Conservation (phyloP, 805 yeast species). For the Saccharomycopsis amapae region DNA sequence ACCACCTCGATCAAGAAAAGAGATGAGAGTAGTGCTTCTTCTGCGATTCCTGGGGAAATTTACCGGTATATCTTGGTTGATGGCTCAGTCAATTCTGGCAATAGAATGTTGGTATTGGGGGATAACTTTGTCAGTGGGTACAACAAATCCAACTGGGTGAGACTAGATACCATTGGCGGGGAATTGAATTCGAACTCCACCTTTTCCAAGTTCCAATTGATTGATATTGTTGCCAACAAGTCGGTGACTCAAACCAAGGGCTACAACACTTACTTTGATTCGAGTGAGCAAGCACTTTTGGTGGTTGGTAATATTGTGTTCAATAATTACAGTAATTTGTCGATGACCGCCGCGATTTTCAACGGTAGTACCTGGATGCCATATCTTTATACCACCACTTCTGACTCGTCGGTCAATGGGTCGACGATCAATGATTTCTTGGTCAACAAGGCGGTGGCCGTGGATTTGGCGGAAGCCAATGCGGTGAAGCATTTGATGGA, state of each 20-base stretch:
- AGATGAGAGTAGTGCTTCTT: conserved; percentile 25
- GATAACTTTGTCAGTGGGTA: conserved; percentile 31
- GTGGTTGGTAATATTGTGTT: conserved; percentile 52
- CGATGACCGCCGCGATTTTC: conserved; percentile 45
- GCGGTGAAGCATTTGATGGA: conserved; percentile 26
- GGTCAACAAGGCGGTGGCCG: conserved; percentile 33
- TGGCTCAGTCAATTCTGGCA: conserved; percentile 21
- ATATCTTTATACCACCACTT: conserved; percentile 38
- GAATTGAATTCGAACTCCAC: conserved; percentile 12
- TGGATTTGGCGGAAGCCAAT: conserved; percentile 16
- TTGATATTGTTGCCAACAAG: conserved; percentile 26
- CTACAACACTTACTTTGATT: conserved; percentile 32
- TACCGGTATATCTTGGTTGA: conserved; percentile 42
- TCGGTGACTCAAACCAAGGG: conserved; percentile 25
- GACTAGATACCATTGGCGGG: conserved; percentile 14
- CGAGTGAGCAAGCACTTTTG: conserved; percentile 38
- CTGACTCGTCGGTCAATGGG: conserved; percentile 23
- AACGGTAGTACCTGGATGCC: conserved; percentile 69
- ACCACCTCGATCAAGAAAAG: conserved; percentile 8
- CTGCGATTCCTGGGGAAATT: conserved; percentile 32
- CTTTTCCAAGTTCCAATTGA: conserved; percentile 24
- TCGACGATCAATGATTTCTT: conserved; percentile 29
- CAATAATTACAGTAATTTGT: conserved; percentile 45
- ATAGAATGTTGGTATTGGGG: conserved; percentile 33
- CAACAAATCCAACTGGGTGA: conserved; percentile 18